These are phyloP conservation scores for Suhomyces kilbournensis DNA, from an alignment of 805 yeast species.

Conservation along the genomic window DNA sequence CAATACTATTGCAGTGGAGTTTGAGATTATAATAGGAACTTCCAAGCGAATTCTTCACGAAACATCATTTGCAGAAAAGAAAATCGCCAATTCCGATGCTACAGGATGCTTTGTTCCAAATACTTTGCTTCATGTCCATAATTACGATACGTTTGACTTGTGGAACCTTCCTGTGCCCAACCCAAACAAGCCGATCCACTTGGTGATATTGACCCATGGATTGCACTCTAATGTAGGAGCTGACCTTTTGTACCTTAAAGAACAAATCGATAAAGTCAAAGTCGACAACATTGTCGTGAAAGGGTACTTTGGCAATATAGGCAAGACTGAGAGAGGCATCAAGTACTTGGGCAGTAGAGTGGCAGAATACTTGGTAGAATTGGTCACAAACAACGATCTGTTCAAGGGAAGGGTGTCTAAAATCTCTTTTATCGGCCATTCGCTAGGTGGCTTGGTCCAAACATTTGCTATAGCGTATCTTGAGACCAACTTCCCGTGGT, in stretches of 20 bases:
- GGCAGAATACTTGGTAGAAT: conserved; percentile 66
- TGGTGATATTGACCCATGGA: conserved; percentile 88
- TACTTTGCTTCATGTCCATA: conserved; percentile 43
- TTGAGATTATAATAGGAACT: conserved; percentile 55
- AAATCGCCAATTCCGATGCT: conserved; percentile 21
- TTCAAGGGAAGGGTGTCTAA: conserved; percentile 44
- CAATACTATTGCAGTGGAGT: conserved; percentile 63
- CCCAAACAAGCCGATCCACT: conserved; percentile 61
- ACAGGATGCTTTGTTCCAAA: conserved; percentile 25
- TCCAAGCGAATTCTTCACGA: conserved; percentile 37
- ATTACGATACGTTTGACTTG: conserved; percentile 60
- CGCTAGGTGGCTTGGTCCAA: conserved; percentile 90
- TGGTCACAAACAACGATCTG: conserved; percentile 43
- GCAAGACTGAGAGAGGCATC: conserved; percentile 87
- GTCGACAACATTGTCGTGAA: conserved; percentile 71
- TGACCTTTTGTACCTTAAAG: conserved; percentile 86
- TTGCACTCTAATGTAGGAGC: conserved; percentile 86
- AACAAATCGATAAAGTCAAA: conserved; percentile 57
- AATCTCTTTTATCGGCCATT: conserved; percentile 89
- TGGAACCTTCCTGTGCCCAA: conserved; percentile 67
- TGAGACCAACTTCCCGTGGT: conserved; percentile 61
- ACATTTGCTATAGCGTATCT: conserved; percentile 87
- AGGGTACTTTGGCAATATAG: conserved; percentile 79
- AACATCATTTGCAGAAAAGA: conserved; percentile 21
- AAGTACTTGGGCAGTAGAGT: conserved; percentile 78